Evolutionary conservation across 2,329 filamentous ascomycete species (phyloP), one percentile per base, ranked within the genome.

Genomic region (Lasiodiplodia sp.): DNA sequence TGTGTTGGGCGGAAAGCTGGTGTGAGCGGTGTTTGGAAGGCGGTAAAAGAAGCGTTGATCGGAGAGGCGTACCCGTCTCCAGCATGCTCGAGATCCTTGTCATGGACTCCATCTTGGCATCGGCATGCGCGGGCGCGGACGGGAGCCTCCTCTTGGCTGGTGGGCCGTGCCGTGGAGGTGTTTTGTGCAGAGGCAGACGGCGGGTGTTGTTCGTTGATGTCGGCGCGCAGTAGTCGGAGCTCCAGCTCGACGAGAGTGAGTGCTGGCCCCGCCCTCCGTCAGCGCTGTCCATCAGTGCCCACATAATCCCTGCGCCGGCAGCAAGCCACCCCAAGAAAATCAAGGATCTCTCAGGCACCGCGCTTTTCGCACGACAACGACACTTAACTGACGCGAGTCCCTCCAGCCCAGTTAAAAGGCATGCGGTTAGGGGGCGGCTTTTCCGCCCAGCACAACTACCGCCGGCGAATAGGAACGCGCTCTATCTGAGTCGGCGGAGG

Each of bases 61-160:
- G 25, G 57, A 28, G 38, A 55, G 21, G 74, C 87, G 76, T 86
- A 97, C 95, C 94, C 82, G 92, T 96, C 85, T 98, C 96, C 80
- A 99, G 90, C 82, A 98, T 88, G 79, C 89, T 93, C 74, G 94
- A 97, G 81, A 99, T 96, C 77, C 92, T 89, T 72, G 95, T 94
- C 78, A 98, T 94, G 25, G 95, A 97, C 87, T 99, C 96, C 96
- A 99, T 99, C 69, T 72, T 73, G 18, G 34, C 18, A 60, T 47
- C 60, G 34, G 31, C 51, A 51, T 57, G 52, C 52, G 23, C 51
- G 44, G 28, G 60, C 31, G 28, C 31, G 47, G 44, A 38, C 44
- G 12, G 31, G 40, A 31, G 21, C 47, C 28, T 52, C 47, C 47
- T 52, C 28, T 34, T 34, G 47, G 7, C 44, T 47, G 18, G 44